Percentiles rank a stretch among this genome's conserved stretches.
phyloP scores from a whole-genome alignment of 805 yeast species.

The Ogataea nonfermentans region DNA sequence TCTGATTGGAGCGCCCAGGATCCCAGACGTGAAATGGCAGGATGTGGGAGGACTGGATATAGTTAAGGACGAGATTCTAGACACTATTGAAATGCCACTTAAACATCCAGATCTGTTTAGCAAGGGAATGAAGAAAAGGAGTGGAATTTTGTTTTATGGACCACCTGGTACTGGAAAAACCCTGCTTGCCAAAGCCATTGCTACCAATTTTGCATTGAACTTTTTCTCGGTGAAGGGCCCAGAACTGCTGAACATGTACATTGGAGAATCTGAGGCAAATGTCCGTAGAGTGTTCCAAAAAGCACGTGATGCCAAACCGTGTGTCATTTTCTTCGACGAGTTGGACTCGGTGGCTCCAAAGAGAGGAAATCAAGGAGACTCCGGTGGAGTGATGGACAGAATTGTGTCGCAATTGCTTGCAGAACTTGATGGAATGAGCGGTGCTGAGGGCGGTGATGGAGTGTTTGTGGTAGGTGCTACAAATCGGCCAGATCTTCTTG shows the following conservation, averaged over 20 bases:
- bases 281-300: slow-evolving; percentile 90
- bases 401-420: slow-evolving; percentile 94
- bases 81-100: slow-evolving; percentile 93
- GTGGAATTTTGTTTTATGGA: slow-evolving; percentile 93
- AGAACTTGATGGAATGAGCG: slow-evolving; percentile 95
- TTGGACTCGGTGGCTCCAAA: slow-evolving; percentile 98
- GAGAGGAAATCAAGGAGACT: slow-evolving; percentile 97
- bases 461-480: slow-evolving; percentile 99
- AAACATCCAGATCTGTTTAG: slow-evolving; percentile 88
- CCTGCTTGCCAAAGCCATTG: slow-evolving; percentile 92
- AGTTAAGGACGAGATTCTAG: slow-evolving; percentile 89
- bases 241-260: slow-evolving; percentile 93
- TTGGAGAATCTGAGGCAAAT: slow-evolving; percentile 98
- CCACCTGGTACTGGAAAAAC: slow-evolving; percentile 99
- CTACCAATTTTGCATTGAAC: slow-evolving; percentile 89
- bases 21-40: slow-evolving; percentile 94
- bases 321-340: slow-evolving; percentile 97
- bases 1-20: slow-evolving; percentile 94
- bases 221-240: slow-evolving; percentile 98
- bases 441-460: slow-evolving; percentile 73
- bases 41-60: slow-evolving; percentile 94
- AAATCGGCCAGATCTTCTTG: slow-evolving; percentile 91
- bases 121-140: slow-evolving; percentile 87
- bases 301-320: slow-evolving; percentile 95
- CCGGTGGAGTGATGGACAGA: slow-evolving; percentile 99